Percentiles rank a stretch among this genome's conserved stretches.
Conservation (phyloP, 331 rosid species). For the Prunus yedoensis region DNA sequence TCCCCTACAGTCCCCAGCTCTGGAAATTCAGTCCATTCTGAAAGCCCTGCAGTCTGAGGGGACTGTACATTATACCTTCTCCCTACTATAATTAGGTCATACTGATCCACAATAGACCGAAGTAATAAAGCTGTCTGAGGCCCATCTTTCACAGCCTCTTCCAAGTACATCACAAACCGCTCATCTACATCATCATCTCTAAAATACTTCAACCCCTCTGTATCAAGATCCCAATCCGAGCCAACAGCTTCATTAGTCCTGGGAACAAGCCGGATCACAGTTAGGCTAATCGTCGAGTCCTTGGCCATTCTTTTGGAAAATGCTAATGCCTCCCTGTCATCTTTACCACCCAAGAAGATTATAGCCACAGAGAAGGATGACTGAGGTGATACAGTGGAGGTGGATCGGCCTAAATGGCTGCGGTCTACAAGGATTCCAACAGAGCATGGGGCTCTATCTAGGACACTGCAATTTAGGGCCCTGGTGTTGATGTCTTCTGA, state of each 20-base stretch:
- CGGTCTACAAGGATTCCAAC: slow-evolving; percentile 45
- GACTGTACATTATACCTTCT: slow-evolving; percentile 32
- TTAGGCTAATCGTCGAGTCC: slow-evolving; percentile 14
- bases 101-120: slow-evolving; percentile 23
- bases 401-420: not conserved
- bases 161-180: slow-evolving; percentile 18
- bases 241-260: not conserved
- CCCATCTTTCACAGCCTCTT: slow-evolving; percentile 31
- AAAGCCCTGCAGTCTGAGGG: slow-evolving; percentile 41
- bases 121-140: slow-evolving; percentile 30
- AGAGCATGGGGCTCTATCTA: slow-evolving; percentile 56
- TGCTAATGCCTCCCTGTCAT: slow-evolving; percentile 54
- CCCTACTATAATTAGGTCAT: slow-evolving; percentile 52
- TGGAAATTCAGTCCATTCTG: slow-evolving; percentile 50
- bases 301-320: slow-evolving; percentile 41
- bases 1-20: slow-evolving; percentile 61
- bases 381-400: not conserved
- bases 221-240: slow-evolving; percentile 32
- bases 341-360: slow-evolving; percentile 46
- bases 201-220: slow-evolving; percentile 22
- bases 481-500: slow-evolving; percentile 34
- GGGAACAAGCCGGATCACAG: slow-evolving; percentile 22
- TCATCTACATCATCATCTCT: slow-evolving; percentile 7
- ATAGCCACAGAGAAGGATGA: slow-evolving; percentile 25
- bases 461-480: slow-evolving; percentile 33